A percentile compares a stretch with the other conserved stretches of the same genome.
Evolutionary conservation across 176 grass and related monocot genomes (phyloP).

Genomic region (Saccharum officinarum): DNA sequence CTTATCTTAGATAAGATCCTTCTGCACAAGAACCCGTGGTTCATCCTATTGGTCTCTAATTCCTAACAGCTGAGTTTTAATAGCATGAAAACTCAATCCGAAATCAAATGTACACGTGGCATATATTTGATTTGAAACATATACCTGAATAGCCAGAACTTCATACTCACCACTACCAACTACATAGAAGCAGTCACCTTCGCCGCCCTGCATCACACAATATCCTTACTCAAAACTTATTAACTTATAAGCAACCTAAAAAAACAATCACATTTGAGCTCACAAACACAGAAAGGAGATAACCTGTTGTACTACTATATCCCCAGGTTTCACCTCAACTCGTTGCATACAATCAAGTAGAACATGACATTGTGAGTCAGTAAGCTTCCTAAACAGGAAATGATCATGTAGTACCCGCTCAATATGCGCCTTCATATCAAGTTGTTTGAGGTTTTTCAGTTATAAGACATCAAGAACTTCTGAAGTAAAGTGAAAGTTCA

Average conservation of each 20-base stretch:
- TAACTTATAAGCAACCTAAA: constrained; percentile 2
- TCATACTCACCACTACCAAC: constrained; percentile 97
- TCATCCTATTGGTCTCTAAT: neutral
- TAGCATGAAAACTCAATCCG: neutral
- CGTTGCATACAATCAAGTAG: constrained; percentile 96
- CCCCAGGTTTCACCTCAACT: constrained; percentile 78
- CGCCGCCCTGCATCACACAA: constrained; percentile 60
- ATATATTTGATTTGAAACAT: constrained; percentile 32
- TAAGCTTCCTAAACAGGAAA: constrained; percentile 98
- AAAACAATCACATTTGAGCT: constrained; percentile 1
- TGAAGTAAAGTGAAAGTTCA: constrained; percentile 14
- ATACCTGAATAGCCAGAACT: constrained; percentile 95
- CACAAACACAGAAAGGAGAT: constrained; percentile 18
- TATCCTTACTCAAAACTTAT: constrained; percentile 28
- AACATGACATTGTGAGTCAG: constrained; percentile 87
- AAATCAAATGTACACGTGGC: neutral
- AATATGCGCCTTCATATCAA: constrained; percentile 78
- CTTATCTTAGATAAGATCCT: constrained; percentile 18
- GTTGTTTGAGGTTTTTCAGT: constrained; percentile 35
- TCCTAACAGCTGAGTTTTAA: neutral
- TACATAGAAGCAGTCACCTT: constrained; percentile 98
- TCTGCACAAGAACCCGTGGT: neutral
- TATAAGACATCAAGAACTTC: neutral
- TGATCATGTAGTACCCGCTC: constrained; percentile 81
- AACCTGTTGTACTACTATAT: constrained; percentile 93